Percentiles rank a stretch among this genome's conserved stretches.
Evolutionary conservation across 176 grass and related monocot genomes (phyloP).

Genomic region (Carex scoparia): DNA sequence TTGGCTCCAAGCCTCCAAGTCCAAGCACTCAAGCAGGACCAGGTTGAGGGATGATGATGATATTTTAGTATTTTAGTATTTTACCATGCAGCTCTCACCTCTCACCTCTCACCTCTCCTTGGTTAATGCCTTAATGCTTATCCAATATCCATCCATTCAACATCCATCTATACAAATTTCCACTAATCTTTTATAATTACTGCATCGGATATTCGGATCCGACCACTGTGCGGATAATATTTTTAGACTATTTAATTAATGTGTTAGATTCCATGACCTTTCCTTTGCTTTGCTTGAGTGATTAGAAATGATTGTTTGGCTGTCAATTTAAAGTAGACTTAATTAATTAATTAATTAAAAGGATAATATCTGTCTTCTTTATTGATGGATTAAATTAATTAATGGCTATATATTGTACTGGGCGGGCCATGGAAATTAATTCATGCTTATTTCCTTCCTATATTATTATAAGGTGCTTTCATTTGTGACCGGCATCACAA

Average conservation of each 20-base stretch:
- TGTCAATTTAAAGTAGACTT: slow-evolving; percentile 15
- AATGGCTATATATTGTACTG: not conserved
- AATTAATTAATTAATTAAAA: not conserved
- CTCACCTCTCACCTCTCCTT: too few species aligned
- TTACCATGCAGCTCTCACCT: too few species aligned
- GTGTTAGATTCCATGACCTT: not conserved
- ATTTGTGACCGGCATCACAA: not conserved
- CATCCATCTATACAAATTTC: too few species aligned
- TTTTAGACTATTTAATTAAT: not conserved
- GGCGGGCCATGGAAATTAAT: not conserved
- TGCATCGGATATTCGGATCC: too few species aligned
- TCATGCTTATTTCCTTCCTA: not conserved
- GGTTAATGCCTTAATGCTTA: too few species aligned
- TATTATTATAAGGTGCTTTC: not conserved
- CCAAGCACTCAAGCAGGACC: too few species aligned
- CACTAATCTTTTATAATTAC: too few species aligned
- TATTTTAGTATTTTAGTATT: too few species aligned
- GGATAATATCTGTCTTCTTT: not conserved
- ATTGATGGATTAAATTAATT: slow-evolving; percentile 14
- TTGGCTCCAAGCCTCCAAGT: too few species aligned
- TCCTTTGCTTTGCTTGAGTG: not conserved
- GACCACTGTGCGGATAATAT: not conserved
- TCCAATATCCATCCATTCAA: too few species aligned
- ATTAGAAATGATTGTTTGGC: slow-evolving; percentile 18
- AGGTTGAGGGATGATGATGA: too few species aligned